Evolutionary conservation across 495 filamentous ascomycete genomes (phyloP), one percentile per base, ranked within the genome.

Genomic region (Copromyces sp.): DNA sequence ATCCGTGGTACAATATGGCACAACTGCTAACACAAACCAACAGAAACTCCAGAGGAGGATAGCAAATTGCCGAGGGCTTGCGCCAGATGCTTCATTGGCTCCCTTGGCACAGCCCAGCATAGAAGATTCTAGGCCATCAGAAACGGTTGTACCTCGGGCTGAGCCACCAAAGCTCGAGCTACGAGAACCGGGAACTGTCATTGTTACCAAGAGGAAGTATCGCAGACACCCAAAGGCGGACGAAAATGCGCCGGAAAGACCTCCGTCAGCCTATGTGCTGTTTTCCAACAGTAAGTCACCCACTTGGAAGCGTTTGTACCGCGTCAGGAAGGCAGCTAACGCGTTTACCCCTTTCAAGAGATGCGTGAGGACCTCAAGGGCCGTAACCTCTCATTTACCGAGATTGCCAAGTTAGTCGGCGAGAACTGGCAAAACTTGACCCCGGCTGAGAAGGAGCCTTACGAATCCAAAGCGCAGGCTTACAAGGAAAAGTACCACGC

Each of bases 151-250:
- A 39, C 80, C 76, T 32, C 76, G 81, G 24, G 38, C 77, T 6
- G 81, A 81, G 61, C 68, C 75, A 14, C 68, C 70, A 20, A 84
- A 80, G 68, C 20, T 70, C 12, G 84, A 87, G 0, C 71, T 45
- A 47, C 80, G 77, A 39, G 84, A 83, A 71, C 72, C 74, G 1
- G 68, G 74, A 65, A 68, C 73, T 37, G 74, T 72, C 45, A 71
- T 78, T 24, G 65, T 81, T 59, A 78, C 79, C 61, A 94, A 94
- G 79, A 83, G 92, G 65, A 94, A 93, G 78, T 94, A 94, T 74
- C 84, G 92, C 47, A 86, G 92, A 35, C 92, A 94, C 81, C 92
- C 92, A 41, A 94, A 94, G 87, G 90, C 90, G 16, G 92, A 94
- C 74, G 92, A 93, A 68, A 86, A 92, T 83, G 92, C 92, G 4